Base-by-base conservation (phyloP, 176 grass and related monocot genomes). In the Hyparrhenia diplandra region DNA sequence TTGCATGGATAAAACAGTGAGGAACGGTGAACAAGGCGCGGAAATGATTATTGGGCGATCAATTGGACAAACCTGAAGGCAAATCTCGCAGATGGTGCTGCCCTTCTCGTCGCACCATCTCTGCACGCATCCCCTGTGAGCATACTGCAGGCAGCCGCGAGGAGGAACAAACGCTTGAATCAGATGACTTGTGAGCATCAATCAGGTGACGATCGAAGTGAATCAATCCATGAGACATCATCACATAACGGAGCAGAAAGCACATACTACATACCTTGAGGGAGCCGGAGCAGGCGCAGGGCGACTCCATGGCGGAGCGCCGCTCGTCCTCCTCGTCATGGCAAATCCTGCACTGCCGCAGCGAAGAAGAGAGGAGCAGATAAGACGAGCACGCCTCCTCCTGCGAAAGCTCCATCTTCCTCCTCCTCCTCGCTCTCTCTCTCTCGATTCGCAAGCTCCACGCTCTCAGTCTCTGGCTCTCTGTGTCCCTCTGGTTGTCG, bases 31-130 rank as follows among this genome's bases (percentile, higher is more conserved):
- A 28, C 3, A 52, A n/a, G n/a, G n/a, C n/a, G n/a, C 2, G 21
- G 54, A 24, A 58, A 24, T 0, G 55, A 25, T 59, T 23, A 24
- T 11, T 11, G 4, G 23, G 23, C 0, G 21, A 84, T 76, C 8
- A 12, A 18, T 71, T 65, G 20, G 21, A 10, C 68, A 39, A 73
- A 97, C 94, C 94, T 93, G 89, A 13, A 92, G 89, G 68, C 92
- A 94, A 83, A 94, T 92, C 81, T 94, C 92, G 18, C 92, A 94
- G 57, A 89, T 39, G 8, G 75, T 89, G 87, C 82, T 89, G 60
- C 92, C 92, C 71, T 94, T 94, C 80, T 94, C 92, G 63, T 92
- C 82, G 75, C 92, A 94, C 92, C 92, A 94, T 73, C 89, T 85
- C 89, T 94, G 92, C 20, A 94, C 88, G 72, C 92, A 95, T 34